A percentile compares a stretch with the other conserved stretches of the same genome.
phyloP scores from a whole-genome alignment of 1,139 yeast species.

The Pichia sorboxylosa region DNA sequence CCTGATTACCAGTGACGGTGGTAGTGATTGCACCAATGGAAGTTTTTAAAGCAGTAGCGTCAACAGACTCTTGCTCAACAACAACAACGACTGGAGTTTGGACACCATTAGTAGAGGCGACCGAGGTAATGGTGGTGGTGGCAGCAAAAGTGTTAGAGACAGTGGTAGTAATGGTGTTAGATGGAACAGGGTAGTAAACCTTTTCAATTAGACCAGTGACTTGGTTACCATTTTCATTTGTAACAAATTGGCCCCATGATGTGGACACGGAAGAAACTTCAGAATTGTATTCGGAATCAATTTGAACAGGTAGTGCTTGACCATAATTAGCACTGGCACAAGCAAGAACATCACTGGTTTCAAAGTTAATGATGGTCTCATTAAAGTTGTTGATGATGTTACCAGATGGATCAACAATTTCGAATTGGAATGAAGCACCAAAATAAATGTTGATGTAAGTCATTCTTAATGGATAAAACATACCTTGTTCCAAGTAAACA shows the following conservation, averaged over 20 bases:
- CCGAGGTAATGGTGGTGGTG: conserved; percentile 2
- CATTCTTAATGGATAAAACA: conserved; percentile 3
- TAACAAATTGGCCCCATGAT: conserved; percentile 15
- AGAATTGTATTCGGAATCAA: neutral
- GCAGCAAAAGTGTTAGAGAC: conserved; percentile 4
- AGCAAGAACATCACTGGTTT: neutral
- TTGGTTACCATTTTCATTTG: conserved; percentile 22
- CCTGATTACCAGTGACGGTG: conserved; percentile 4
- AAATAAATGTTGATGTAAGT: conserved; percentile 1
- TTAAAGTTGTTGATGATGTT: neutral
- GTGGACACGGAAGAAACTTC: conserved; percentile 1
- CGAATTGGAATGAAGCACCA: conserved; percentile 9
- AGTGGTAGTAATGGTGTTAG: conserved; percentile 5
- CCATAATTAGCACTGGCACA: conserved; percentile 4
- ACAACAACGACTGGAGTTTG: conserved; percentile 4
- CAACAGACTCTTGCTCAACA: conserved; percentile 5
- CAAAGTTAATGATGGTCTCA: conserved; percentile 3
- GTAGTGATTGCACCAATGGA: neutral
- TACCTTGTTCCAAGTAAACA: conserved; percentile 3
- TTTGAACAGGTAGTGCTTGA: neutral
- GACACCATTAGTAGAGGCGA: conserved; percentile 2
- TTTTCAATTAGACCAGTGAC: conserved; percentile 12
- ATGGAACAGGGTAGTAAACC: conserved; percentile 6
- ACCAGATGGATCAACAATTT: conserved; percentile 13
- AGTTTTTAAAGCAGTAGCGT: neutral